Conservation (phyloP, 2,329 filamentous ascomycete species). For the Botrytis pseudocinerea region DNA sequence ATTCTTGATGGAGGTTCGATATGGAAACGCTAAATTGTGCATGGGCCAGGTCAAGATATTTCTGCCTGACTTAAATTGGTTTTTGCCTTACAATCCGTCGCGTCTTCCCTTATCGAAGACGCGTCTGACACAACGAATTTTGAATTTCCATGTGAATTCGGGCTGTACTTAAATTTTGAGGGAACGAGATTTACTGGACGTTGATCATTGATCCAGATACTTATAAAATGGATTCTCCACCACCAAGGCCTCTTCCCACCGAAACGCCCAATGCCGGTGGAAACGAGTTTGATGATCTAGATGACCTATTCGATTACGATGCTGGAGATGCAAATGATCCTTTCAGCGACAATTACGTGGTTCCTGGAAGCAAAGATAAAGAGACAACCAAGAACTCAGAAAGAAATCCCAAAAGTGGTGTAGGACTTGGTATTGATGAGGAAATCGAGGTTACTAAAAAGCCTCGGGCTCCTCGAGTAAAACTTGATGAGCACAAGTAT, state of each 20-base stretch:
- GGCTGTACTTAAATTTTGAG: neutral
- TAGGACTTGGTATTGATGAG: slow-evolving; percentile 76
- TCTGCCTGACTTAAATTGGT: slow-evolving; percentile 21
- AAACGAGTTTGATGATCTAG: slow-evolving; percentile 52
- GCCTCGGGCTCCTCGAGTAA: slow-evolving; percentile 74
- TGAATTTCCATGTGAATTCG: neutral
- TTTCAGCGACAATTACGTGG: slow-evolving; percentile 35
- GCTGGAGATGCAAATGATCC: slow-evolving; percentile 47
- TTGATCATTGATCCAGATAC: neutral
- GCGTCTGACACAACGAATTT: slow-evolving; percentile 3
- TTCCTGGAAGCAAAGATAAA: slow-evolving; percentile 29
- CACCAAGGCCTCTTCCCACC: slow-evolving; percentile 28
- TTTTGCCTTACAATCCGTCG: slow-evolving; percentile 15
- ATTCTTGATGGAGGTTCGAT: slow-evolving; percentile 26
- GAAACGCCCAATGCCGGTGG: slow-evolving; percentile 39
- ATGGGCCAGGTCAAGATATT: slow-evolving; percentile 6
- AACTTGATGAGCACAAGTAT: slow-evolving; percentile 80
- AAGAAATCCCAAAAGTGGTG: slow-evolving; percentile 48
- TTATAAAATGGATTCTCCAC: slow-evolving; percentile 2
- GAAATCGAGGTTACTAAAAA: slow-evolving; percentile 76
- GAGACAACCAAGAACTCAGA: slow-evolving; percentile 48
- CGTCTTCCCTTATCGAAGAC: slow-evolving; percentile 20
- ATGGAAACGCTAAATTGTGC: slow-evolving; percentile 20
- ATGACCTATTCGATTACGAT: slow-evolving; percentile 75
- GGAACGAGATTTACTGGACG: too few relatives aligned